Base-by-base conservation (phyloP, 257 asterid species). In the Jaltomata sinuosa region DNA sequence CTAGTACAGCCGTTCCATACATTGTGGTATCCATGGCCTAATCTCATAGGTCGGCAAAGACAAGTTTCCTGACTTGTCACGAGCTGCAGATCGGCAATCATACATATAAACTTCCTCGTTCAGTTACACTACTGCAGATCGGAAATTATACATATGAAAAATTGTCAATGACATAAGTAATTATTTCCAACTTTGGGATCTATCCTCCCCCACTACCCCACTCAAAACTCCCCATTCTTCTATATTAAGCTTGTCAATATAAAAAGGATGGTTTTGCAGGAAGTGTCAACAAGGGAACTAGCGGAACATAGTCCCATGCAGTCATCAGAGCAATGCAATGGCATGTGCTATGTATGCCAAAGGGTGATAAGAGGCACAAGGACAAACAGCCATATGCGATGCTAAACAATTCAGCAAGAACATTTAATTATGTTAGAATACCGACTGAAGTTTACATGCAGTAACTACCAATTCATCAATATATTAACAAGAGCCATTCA, bases 1-100 rank as follows among this genome's bases (percentile, higher is more conserved):
- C 84, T 69, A 89, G 83, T 82, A 86, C 86, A 87, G 83, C 87
- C 86, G 85, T 90, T 76, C 21, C 82, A 86, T 67, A 86, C 64
- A 86, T 38, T 89, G 87, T 82, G 83, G 83, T 79, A 81, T 54
- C 53, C 6, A 36, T 27, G 40, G 62, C 34, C 19, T 65, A 80
- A 85, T 78, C 34, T 31, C 79, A 19, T 40, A 65, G 38, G 49
- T 21, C 54, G 77, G 11, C 27, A 11, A 72, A 27, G 22, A 36
- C 22, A 19, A 25, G 18, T 36, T 18, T 52, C 0, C 57, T 52
- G 57, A 16, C 57, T 52, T 16, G 57, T 52, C 5, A 52, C 57
- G 5, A 52, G 57, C n/a, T 16, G n/a, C n/a, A 52, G n/a, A 52
- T 16, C 57, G 3, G n/a, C 16, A 52, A 15, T 10, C 3, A 15